Conservation (phyloP, 192 early-diverging fungal genomes). For the Borealophlyctis nickersoniae region DNA sequence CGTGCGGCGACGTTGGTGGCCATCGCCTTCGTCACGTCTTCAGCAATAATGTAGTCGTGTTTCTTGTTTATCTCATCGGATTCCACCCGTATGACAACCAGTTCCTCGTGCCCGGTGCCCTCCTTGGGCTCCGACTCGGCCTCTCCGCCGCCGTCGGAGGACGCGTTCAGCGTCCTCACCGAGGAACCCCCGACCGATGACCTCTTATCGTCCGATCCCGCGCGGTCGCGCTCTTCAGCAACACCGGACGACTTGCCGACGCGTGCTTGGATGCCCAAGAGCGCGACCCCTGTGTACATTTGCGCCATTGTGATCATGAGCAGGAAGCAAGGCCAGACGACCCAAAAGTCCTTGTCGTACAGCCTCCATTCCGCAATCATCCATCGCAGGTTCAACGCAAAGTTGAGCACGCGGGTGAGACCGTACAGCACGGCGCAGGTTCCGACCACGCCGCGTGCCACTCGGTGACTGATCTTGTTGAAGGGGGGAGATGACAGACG, state of each 20-base stretch:
- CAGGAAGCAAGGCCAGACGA: neutral
- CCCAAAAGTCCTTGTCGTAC: neutral
- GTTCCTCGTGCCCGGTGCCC: too few species aligned
- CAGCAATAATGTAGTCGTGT: neutral
- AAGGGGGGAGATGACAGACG: neutral
- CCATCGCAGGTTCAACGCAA: neutral
- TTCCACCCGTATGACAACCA: too few species aligned
- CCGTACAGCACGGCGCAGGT: neutral
- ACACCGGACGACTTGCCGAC: neutral
- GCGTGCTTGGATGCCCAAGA: neutral
- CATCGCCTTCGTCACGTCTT: neutral
- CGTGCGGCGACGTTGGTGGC: neutral
- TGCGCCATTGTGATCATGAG: neutral
- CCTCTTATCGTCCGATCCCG: too few species aligned
- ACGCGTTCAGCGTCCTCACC: too few species aligned
- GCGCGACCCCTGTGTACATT: neutral
- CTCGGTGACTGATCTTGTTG: neutral
- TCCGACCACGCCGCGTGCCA: too few species aligned
- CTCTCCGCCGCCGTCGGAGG: too few species aligned
- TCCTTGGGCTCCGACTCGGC: too few species aligned
- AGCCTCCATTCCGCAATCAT: neutral
- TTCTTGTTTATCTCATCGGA: neutral
- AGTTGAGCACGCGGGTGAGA: neutral
- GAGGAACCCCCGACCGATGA: too few species aligned
- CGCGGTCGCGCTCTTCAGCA: too few species aligned